Evolutionary conservation across 768 basidiomycete species (phyloP), one percentile per base, ranked within the genome.

Genomic region (Podaxis sp.): DNA sequence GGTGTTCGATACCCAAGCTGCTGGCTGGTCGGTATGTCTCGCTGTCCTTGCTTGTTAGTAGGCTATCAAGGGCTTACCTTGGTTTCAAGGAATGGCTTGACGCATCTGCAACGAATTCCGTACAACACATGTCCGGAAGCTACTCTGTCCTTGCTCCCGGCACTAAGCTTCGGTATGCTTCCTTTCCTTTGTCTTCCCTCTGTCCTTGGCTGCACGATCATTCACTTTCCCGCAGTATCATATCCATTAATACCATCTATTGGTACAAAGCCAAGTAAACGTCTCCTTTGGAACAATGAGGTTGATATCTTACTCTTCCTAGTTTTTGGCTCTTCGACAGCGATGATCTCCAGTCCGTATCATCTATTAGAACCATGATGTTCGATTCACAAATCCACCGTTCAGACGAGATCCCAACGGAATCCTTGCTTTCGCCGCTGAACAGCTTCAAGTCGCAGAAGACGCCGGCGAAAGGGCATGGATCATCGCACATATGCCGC

Each of bases 311-410:
- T 56, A 42, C 5, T 27, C 38, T 13, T 28, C 36, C 9, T 32
- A 84, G 84, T 70, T 83, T 84, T 65, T 87, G 83, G 81, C 72
- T 87, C 1, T 87, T 82, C 64, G 85, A 86, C 64, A 79, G 75
- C 27, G 78, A 86, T 56, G 67, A 63, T 3, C 70, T 72, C 10
- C 74, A 77, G 82, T 82, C 64, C 61, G 79, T 47, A 11, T 32
- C 7, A 23, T 38, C 35, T 13, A 27, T 4, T 38, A 7, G 9
- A 6, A 16, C 51, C 3, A 6, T 37, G 35, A 13, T 21, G 5
- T 5, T 25, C n/a, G 27, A 28, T 27, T 44, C 1, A 40, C 25
- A 5, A 32, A 32, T 50, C 21, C 28, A 14, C 21, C 16, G 23
- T 37, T 10, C 25, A 63, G 62, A 52, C 75, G 80, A 4, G 87